Evolutionary conservation across 495 filamentous ascomycete genomes (phyloP).

Genomic region (Aspergillus biplanus): DNA sequence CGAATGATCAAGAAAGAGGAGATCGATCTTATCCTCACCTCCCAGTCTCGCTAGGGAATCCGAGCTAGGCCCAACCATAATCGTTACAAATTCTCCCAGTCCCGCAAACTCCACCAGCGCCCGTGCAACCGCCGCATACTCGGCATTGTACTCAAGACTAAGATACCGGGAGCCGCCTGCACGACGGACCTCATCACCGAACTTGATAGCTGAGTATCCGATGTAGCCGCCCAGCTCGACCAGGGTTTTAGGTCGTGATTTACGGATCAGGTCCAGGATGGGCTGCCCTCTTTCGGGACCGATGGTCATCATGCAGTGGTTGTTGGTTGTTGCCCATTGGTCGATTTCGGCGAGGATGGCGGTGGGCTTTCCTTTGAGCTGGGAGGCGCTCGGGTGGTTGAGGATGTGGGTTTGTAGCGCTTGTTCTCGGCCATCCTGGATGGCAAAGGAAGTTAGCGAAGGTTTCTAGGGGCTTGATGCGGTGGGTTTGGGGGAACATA

Average conservation of each 20-base stretch:
- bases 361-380: conserved; percentile 34
- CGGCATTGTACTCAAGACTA: conserved; percentile 61
- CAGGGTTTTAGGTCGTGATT: conserved; percentile 64
- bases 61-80: conserved; percentile 23
- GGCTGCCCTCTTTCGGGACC: conserved; percentile 66
- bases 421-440: too few relatives aligned
- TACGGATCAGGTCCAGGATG: conserved; percentile 41
- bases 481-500: too few relatives aligned
- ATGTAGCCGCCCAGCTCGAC: conserved; percentile 76
- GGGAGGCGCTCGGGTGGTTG: too few relatives aligned
- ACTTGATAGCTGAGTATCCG: conserved; percentile 70
- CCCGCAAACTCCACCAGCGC: conserved; percentile 64
- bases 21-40: conserved; percentile 32
- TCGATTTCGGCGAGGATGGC: conserved; percentile 66
- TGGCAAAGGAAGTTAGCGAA: too few relatives aligned
- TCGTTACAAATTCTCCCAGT: conserved; percentile 58
- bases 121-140: conserved; percentile 60
- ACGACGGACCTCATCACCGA: conserved; percentile 54
- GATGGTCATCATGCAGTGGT: conserved; percentile 66
- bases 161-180: conserved; percentile 55
- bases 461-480: too few relatives aligned
- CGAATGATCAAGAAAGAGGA: conserved; percentile 68
- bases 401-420: too few relatives aligned
- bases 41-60: not conserved
- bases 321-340: conserved; percentile 58